Conservation (phyloP, 2,329 filamentous ascomycete genomes). For the Pyricularia sp. region DNA sequence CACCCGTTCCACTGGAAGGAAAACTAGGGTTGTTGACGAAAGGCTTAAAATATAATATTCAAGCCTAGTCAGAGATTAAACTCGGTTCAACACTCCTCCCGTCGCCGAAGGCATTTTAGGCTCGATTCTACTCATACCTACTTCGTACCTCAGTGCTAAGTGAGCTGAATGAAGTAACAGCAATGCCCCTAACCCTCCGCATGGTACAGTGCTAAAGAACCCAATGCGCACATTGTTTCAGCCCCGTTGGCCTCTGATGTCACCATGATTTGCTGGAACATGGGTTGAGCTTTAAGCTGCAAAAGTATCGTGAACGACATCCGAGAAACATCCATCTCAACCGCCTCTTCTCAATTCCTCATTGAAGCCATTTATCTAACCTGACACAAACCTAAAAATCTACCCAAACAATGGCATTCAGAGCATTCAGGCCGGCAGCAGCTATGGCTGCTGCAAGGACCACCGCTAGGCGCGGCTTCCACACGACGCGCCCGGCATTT, state of each 20-base stretch:
- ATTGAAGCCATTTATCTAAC: not conserved
- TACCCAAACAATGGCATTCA: constrained; percentile 1
- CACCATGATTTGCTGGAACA: not conserved
- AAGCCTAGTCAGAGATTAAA: too few species aligned
- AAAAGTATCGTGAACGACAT: not conserved
- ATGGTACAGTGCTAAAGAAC: not conserved
- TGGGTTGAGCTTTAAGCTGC: not conserved
- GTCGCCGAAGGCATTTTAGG: too few species aligned
- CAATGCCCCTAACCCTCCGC: not conserved
- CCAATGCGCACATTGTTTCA: not conserved
- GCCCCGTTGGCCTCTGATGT: not conserved
- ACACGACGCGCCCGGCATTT: constrained; percentile 45
- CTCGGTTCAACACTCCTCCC: too few species aligned
- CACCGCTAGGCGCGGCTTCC: constrained; percentile 34
- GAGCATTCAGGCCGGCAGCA: constrained; percentile 1
- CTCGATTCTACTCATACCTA: too few species aligned
- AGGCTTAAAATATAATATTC: too few species aligned
- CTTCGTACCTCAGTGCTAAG: too few species aligned
- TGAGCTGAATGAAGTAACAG: not conserved
- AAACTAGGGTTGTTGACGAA: too few species aligned
- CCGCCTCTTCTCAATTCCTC: not conserved
- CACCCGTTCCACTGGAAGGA: not conserved
- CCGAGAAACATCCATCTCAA: not conserved
- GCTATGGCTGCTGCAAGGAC: constrained; percentile 6
- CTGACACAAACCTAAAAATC: not conserved